A percentile compares a stretch with the other conserved stretches of the same genome.
Evolutionary conservation across 2,329 filamentous ascomycete genomes (phyloP).

Genomic region (Cladosporium sp.): DNA sequence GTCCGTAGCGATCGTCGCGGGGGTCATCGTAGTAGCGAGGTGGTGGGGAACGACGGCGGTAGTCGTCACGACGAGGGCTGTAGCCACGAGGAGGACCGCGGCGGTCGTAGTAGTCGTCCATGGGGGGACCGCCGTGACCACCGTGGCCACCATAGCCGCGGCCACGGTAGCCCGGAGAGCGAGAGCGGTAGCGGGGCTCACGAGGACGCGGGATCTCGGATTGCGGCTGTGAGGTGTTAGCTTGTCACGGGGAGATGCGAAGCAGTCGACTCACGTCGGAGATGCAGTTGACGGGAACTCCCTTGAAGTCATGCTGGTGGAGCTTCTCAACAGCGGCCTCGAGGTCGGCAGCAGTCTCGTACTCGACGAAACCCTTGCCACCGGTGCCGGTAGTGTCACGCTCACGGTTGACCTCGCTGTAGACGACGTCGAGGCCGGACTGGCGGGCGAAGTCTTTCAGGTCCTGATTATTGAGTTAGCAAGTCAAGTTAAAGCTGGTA

Average conservation of each 20-base stretch:
- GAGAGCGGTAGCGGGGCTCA: constrained; percentile 72
- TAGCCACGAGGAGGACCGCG: constrained; percentile 77
- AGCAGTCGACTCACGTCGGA: constrained; percentile 66
- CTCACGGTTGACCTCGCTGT: constrained; percentile 92
- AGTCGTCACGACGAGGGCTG: constrained; percentile 78
- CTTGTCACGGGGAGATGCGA: not conserved
- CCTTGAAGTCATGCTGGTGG: constrained; percentile 90
- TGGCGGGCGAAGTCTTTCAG: constrained; percentile 99
- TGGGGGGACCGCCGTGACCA: constrained; percentile 48
- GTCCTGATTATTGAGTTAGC: constrained; percentile 69
- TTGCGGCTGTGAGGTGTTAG: constrained; percentile 46
- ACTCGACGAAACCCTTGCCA: constrained; percentile 89
- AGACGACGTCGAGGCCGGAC: constrained; percentile 95
- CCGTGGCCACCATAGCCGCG: constrained; percentile 49
- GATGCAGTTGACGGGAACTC: constrained; percentile 77
- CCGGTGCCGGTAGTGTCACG: constrained; percentile 62
- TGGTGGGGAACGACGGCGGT: constrained; percentile 80
- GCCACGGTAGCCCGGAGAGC: constrained; percentile 68
- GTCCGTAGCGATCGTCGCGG: constrained; percentile 65
- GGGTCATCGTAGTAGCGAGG: constrained; percentile 85
- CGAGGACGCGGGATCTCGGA: constrained; percentile 62
- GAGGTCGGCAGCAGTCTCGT: constrained; percentile 87
- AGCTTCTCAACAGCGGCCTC: constrained; percentile 93
- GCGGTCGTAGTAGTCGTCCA: constrained; percentile 75
- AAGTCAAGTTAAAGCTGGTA: constrained; percentile 29